These are phyloP conservation scores for Chenopodium quinoa DNA, from an alignment of 148 eudicot genomes.

Conservation along the genomic window DNA sequence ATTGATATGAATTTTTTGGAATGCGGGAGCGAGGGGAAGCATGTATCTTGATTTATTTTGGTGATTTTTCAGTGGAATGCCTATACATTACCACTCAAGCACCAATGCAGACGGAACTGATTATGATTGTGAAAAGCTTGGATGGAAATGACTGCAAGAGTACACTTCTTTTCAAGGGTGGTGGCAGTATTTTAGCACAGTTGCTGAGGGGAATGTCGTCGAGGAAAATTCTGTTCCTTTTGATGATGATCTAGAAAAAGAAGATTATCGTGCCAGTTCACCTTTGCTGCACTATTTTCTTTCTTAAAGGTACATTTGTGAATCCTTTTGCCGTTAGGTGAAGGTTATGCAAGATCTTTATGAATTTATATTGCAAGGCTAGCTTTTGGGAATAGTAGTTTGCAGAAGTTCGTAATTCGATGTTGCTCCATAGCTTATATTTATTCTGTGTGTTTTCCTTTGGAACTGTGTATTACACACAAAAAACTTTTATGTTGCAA, in stretches of 20 bases:
- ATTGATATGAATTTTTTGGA: not conserved
- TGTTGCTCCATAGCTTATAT: not conserved
- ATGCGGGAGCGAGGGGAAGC: not conserved
- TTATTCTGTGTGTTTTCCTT: not conserved
- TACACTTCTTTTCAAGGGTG: slow-evolving; percentile 69
- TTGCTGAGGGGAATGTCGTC: slow-evolving; percentile 52
- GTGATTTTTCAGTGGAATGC: slow-evolving; percentile 60
- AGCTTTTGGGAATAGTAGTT: not conserved
- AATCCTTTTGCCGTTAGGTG: no score
- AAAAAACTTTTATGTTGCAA: not conserved
- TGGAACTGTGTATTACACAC: not conserved
- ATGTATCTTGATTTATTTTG: slow-evolving; percentile 13
- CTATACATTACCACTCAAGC: slow-evolving; percentile 80
- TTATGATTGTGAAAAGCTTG: slow-evolving; percentile 74
- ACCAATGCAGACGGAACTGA: slow-evolving; percentile 65
- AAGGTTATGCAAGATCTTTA: not conserved
- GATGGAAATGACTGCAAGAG: slow-evolving; percentile 75
- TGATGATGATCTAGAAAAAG: slow-evolving; percentile 69
- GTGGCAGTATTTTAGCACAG: slow-evolving; percentile 59
- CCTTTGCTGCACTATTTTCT: slow-evolving; percentile 93
- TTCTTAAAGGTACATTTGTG: slow-evolving; percentile 65
- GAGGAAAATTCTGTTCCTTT: slow-evolving; percentile 46
- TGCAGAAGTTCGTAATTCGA: not conserved
- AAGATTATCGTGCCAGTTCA: slow-evolving; percentile 87
- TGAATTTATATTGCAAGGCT: not conserved